A percentile compares a stretch with the other conserved stretches of the same genome.
These are phyloP conservation scores for Bryoerythrophyllum caledonicum DNA, from an alignment of 225 moss, liverwort and hornwort species.

Conservation along the genomic window DNA sequence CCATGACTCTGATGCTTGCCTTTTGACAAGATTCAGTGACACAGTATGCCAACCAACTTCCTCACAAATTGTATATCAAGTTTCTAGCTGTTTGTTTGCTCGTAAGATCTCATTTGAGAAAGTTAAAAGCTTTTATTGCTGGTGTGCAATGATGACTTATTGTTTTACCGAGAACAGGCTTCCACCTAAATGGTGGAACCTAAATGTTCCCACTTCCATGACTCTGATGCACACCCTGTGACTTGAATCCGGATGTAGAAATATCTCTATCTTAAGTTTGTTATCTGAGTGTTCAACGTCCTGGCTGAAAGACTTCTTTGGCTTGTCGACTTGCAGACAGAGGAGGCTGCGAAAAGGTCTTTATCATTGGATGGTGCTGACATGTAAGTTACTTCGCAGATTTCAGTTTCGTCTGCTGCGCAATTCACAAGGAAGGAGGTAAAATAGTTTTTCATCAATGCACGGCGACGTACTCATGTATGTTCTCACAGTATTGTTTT, in stretches of 20 bases:
- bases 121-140: neutral
- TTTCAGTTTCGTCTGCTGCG: neutral
- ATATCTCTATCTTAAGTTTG: neutral
- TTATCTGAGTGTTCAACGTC: neutral
- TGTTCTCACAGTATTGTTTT: neutral
- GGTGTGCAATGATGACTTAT: conserved; percentile 15
- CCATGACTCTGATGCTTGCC: conserved; percentile 56
- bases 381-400: conserved; percentile 40
- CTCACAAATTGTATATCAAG: neutral
- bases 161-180: neutral
- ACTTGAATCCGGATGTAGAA: neutral
- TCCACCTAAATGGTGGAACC: neutral
- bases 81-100: too few relatives aligned
- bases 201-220: conserved; percentile 40
- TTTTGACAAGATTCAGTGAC: neutral
- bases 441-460: neutral
- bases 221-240: conserved; percentile 36
- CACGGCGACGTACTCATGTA: neutral
- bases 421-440: neutral
- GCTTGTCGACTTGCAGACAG: conserved; percentile 42
- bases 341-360: conserved; percentile 54
- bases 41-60: too few relatives aligned
- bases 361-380: conserved; percentile 57
- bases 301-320: neutral
- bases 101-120: neutral